Evolutionary conservation across 495 filamentous ascomycete genomes (phyloP).

Genomic region (Mytilinidion resinicola): DNA sequence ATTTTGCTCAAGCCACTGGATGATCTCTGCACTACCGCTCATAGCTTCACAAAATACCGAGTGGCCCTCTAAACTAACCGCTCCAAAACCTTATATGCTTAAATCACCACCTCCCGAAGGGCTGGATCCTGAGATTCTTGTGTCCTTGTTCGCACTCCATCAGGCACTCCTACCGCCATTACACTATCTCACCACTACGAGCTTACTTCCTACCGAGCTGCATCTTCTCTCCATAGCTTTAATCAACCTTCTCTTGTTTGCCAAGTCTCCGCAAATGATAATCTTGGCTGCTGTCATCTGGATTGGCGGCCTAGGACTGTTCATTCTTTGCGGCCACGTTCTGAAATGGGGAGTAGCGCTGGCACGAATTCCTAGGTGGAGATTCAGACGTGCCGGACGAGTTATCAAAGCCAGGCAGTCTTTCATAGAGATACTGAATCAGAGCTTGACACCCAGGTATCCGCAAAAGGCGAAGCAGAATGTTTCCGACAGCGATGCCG

Average conservation of each 20-base stretch:
- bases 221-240: conserved; percentile 77
- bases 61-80: conserved; percentile 24
- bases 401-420: conserved; percentile 43
- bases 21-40: conserved; percentile 58
- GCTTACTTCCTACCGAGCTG: conserved; percentile 75
- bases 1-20: conserved; percentile 64
- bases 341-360: conserved; percentile 82
- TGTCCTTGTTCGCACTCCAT: conserved; percentile 78
- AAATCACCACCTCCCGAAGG: conserved; percentile 21
- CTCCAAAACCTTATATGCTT: conserved; percentile 27
- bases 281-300: conserved; percentile 81
- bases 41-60: conserved; percentile 44
- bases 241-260: conserved; percentile 74
- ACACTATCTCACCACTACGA: conserved; percentile 76
- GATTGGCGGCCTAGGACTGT: conserved; percentile 74
- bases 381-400: conserved; percentile 58
- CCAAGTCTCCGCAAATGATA: conserved; percentile 72
- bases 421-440: conserved; percentile 48
- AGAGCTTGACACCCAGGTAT: conserved; percentile 18
- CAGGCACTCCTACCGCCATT: conserved; percentile 69
- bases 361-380: conserved; percentile 85
- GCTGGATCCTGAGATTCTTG: conserved; percentile 54
- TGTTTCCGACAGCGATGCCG: conserved; percentile 46
- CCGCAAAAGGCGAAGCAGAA: conserved; percentile 31
- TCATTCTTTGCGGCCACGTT: conserved; percentile 64